Conservation (phyloP, 495 filamentous ascomycete genomes). For the Xylaria flabelliformis region DNA sequence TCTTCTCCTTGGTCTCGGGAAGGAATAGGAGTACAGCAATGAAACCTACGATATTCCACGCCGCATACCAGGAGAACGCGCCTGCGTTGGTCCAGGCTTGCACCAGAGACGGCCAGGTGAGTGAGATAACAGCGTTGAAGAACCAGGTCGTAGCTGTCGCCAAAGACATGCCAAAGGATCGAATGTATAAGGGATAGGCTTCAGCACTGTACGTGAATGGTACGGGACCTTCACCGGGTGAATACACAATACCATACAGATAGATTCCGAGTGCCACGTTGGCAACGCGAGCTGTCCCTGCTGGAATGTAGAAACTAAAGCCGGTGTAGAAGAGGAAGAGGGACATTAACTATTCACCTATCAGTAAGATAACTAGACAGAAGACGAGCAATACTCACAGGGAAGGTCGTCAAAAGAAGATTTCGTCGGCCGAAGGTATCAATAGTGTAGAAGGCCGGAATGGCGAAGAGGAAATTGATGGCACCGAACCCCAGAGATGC, state of each 20-base stretch:
- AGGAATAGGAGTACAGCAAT: slow-evolving; percentile 75
- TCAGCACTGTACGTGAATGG: slow-evolving; percentile 87
- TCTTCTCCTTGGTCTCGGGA: slow-evolving; percentile 83
- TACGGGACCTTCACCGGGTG: slow-evolving; percentile 80
- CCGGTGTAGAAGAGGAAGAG: slow-evolving; percentile 78
- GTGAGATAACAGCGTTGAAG: slow-evolving; percentile 69
- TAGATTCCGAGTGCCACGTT: slow-evolving; percentile 75
- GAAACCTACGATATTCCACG: slow-evolving; percentile 71
- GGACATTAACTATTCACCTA: slow-evolving; percentile 60
- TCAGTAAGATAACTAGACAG: not conserved
- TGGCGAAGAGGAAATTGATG: slow-evolving; percentile 80
- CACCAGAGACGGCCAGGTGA: slow-evolving; percentile 69
- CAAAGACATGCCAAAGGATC: slow-evolving; percentile 70
- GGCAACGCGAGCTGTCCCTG: slow-evolving; percentile 51
- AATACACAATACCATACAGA: slow-evolving; percentile 77
- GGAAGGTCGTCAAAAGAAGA: slow-evolving; percentile 78
- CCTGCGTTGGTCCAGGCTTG: slow-evolving; percentile 62
- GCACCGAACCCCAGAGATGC: slow-evolving; percentile 78
- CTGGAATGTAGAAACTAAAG: slow-evolving; percentile 78
- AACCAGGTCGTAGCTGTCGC: slow-evolving; percentile 75
- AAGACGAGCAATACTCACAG: slow-evolving; percentile 41
- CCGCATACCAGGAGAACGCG: slow-evolving; percentile 73
- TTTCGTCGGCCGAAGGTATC: slow-evolving; percentile 85
- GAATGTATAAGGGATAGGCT: slow-evolving; percentile 78
- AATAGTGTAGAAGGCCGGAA: slow-evolving; percentile 81